Evolutionary conservation across 148 eudicot species (phyloP).

Genomic region (Simmondsia chinensis): DNA sequence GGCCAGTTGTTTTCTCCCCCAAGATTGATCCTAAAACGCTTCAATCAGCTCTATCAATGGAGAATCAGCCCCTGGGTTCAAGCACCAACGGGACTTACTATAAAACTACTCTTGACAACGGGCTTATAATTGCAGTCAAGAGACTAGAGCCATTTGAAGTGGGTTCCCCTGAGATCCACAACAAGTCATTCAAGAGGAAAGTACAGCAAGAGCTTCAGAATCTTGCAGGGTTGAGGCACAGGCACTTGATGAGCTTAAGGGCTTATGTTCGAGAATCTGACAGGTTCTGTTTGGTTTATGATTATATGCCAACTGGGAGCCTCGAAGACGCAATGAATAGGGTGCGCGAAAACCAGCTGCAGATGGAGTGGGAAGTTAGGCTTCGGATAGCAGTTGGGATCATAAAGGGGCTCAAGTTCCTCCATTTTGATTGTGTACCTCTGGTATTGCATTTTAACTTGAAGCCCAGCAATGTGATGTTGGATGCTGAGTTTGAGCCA

Average conservation of each 20-base stretch:
- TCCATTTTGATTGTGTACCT: slow-evolving; percentile 58
- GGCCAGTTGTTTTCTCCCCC: slow-evolving; percentile 81
- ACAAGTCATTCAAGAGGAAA: slow-evolving; percentile 44
- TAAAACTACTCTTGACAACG: slow-evolving; percentile 64
- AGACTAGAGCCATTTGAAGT: slow-evolving; percentile 44
- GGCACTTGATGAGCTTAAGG: slow-evolving; percentile 77
- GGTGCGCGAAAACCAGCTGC: slow-evolving; percentile 51
- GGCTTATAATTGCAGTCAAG: slow-evolving; percentile 65
- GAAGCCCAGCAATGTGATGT: slow-evolving; percentile 80
- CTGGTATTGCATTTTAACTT: slow-evolving; percentile 59
- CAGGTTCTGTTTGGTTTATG: slow-evolving; percentile 55
- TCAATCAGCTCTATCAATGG: slow-evolving; percentile 44
- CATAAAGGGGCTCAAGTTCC: slow-evolving; percentile 63
- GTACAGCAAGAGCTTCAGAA: slow-evolving; percentile 56
- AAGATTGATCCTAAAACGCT: slow-evolving; percentile 53
- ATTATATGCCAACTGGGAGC: slow-evolving; percentile 62
- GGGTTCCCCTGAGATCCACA: slow-evolving; percentile 21
- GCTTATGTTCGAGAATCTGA: slow-evolving; percentile 57
- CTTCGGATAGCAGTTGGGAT: slow-evolving; percentile 79
- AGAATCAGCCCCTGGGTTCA: slow-evolving; percentile 44
- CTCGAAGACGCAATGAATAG: slow-evolving; percentile 60
- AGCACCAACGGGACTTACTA: slow-evolving; percentile 56
- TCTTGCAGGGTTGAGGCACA: slow-evolving; percentile 57
- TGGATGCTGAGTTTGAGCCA: slow-evolving; percentile 69
- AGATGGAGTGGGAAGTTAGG: slow-evolving; percentile 67